Percentiles rank a stretch among this genome's conserved stretches.
Conservation (phyloP, 2,329 filamentous ascomycete species). For the Xylaria sp. region DNA sequence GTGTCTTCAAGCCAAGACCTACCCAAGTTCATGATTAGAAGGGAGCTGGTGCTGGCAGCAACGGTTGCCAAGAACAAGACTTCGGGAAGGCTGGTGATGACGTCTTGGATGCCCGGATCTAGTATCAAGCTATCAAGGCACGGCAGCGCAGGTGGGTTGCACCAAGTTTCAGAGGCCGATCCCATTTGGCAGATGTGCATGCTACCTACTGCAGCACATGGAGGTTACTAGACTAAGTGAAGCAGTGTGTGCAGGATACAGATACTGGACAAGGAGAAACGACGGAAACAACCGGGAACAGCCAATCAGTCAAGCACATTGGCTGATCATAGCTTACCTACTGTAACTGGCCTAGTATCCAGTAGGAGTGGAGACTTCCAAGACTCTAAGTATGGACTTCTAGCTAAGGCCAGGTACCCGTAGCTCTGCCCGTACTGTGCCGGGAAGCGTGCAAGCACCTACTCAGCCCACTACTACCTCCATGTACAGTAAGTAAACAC, state of each 20-base stretch:
- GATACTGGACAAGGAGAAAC: too few species aligned
- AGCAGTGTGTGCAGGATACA: too few species aligned
- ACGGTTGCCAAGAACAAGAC: conserved; percentile 12
- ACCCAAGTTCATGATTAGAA: not conserved
- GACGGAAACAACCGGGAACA: too few species aligned
- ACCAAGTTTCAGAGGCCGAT: conserved; percentile 3
- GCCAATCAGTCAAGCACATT: too few species aligned
- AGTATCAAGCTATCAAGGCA: conserved; percentile 11
- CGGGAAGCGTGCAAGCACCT: not conserved
- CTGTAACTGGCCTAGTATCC: too few species aligned
- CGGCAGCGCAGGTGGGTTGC: not conserved
- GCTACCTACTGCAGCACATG: too few species aligned
- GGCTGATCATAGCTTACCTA: too few species aligned
- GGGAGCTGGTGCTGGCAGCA: not conserved
- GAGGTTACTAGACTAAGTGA: too few species aligned
- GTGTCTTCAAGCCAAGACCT: too few species aligned
- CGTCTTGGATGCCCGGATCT: conserved; percentile 18
- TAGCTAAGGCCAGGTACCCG: too few species aligned
- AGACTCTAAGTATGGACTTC: too few species aligned
- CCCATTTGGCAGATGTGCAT: conserved; percentile 14
- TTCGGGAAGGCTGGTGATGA: conserved; percentile 19
- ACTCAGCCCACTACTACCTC: not conserved
- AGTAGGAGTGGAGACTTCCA: too few species aligned
- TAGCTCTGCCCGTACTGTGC: not conserved
- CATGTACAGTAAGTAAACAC: conserved; percentile 16